Base-by-base conservation (phyloP, 306 rosid species). In the Potentilla sterilis region DNA sequence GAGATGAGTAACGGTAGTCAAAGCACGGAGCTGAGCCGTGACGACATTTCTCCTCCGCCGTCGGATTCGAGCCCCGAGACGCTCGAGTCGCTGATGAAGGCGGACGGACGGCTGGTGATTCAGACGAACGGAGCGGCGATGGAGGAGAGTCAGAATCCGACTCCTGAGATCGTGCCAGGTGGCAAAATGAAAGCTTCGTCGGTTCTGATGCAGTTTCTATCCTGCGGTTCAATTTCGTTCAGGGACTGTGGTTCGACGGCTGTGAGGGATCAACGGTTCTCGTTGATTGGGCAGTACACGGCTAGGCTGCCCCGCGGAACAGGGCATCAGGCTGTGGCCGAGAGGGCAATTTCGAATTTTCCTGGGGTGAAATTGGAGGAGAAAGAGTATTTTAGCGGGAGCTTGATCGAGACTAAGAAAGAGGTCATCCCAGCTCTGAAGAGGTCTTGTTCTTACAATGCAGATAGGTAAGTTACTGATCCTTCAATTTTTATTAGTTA, bases 31-130 rank as follows among this genome's bases (percentile, higher is more conserved):
- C 87, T 95, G 40, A 89, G 87, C 66, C 78, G 96, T 84, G 96
- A 79, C n/a, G 98, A 95, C 80, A 95, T 95, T 67, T 92, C 99
- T 47, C 99, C 99, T 72, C 99, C 99, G 49, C 97, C 96, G 85
- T 95, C 97, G 0, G 96, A 95, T 89, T 95, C 97, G 47, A 95
- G 97, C 75, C 97, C 99, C 1, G 99, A 95, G 67, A 92, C 99
- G 1, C 77, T 95, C 0, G 99, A 93, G 67, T 86, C 97, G 42
- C 71, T 92, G 67, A 86, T 95, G 99, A 95, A 85, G 64, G 96
- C 92, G 0, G 97, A 89, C 52, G 87, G 88, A 54, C 89, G 97
- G 83, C 62, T 88, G 19, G 84, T 88, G 78, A 58, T 89, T 69
- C 55, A 81, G 28, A 6, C 81, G 21, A 6, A 70, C 74, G 81